Percentiles rank a stretch among this genome's conserved stretches.
These are phyloP conservation scores for Colletotrichum sp. DNA, from an alignment of 2,329 filamentous ascomycete species.

Conservation along the genomic window DNA sequence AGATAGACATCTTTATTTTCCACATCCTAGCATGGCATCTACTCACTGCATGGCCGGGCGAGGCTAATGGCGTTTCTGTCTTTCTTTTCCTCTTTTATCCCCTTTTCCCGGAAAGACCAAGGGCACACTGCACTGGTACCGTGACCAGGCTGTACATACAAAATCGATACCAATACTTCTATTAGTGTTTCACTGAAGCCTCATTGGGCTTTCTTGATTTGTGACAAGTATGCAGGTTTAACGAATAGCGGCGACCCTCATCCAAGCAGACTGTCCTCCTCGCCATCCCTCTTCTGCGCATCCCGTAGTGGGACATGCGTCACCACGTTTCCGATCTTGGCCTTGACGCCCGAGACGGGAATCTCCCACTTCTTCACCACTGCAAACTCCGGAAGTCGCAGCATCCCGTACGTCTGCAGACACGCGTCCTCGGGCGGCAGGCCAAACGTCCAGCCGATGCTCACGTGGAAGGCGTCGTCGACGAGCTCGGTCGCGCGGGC, in stretches of 20 bases:
- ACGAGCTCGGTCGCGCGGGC: slow-evolving; percentile 23
- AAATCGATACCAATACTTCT: neutral
- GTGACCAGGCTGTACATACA: neutral
- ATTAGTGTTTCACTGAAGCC: neutral
- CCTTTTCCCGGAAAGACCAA: neutral
- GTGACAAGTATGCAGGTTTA: neutral
- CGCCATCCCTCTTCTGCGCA: neutral
- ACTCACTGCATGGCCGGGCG: slow-evolving; percentile 2
- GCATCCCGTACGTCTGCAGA: slow-evolving; percentile 38
- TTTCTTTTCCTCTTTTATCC: neutral
- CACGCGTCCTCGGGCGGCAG: slow-evolving; percentile 51
- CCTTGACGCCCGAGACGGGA: slow-evolving; percentile 67
- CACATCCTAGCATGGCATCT: neutral
- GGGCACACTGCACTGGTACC: neutral
- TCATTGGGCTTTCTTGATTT: neutral
- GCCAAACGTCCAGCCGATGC: slow-evolving; percentile 82
- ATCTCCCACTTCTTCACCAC: slow-evolving; percentile 51
- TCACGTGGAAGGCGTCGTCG: slow-evolving; percentile 77
- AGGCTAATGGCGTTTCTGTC: neutral
- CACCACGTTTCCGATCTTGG: slow-evolving; percentile 77
- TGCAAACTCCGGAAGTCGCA: slow-evolving; percentile 24
- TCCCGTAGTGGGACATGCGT: slow-evolving; percentile 49
- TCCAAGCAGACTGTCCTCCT: neutral
- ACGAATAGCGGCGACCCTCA: neutral
- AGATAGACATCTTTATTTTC: neutral